These are phyloP conservation scores for Lagenidium sp. DNA, from an alignment of 352 stramenopile species.

Conservation along the genomic window DNA sequence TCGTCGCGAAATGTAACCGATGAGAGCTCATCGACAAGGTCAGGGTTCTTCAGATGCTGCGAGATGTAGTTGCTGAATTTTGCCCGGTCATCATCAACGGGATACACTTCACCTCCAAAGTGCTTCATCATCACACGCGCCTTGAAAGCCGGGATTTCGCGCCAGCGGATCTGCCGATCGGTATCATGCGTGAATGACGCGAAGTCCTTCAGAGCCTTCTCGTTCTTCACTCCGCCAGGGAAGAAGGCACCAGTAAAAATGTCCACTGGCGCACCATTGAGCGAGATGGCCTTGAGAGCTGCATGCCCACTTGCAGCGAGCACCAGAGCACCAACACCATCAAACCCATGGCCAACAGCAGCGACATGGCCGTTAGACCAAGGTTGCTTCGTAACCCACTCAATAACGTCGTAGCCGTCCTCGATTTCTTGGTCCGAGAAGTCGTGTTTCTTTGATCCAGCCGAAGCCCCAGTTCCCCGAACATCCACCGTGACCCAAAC, in stretches of 20 bases:
- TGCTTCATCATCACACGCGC: conserved; percentile 77
- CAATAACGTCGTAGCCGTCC: conserved; percentile 66
- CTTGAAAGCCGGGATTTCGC: conserved; percentile 64
- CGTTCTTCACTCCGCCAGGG: conserved; percentile 65
- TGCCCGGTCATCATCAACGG: conserved; percentile 55
- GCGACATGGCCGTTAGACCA: conserved; percentile 78
- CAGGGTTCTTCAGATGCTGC: conserved; percentile 52
- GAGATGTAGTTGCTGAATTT: conserved; percentile 58
- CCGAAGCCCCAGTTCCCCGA: conserved; percentile 65
- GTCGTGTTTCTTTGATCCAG: conserved; percentile 53
- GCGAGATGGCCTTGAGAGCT: conserved; percentile 60
- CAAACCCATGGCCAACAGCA: conserved; percentile 59
- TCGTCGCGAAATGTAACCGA: conserved; percentile 60
- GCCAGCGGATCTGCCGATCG: conserved; percentile 70
- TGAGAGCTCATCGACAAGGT: conserved; percentile 38
- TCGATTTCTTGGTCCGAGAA: conserved; percentile 63
- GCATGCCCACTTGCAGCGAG: conserved; percentile 47
- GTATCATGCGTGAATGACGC: conserved; percentile 64
- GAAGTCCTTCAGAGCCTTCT: conserved; percentile 54
- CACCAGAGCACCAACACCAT: conserved; percentile 59
- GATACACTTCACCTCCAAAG: conserved; percentile 77
- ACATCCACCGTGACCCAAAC: conserved; percentile 73
- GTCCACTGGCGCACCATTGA: conserved; percentile 64
- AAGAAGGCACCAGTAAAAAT: conserved; percentile 66
- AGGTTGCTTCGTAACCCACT: conserved; percentile 71